Conservation (phyloP, 208 protist genomes). For the Balamuthia mandrillaris region DNA sequence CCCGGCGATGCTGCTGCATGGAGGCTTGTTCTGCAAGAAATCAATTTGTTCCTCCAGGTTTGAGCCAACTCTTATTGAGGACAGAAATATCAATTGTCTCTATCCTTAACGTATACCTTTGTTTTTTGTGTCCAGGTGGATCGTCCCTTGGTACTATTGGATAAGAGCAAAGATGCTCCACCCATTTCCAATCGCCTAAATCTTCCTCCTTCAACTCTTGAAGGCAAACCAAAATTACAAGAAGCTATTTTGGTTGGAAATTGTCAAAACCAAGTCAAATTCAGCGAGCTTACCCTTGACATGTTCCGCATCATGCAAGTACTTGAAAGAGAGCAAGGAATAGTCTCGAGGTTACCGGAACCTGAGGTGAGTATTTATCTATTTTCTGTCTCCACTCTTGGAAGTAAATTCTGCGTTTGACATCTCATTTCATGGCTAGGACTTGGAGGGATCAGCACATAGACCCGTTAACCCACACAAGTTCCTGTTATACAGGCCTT, state of each 20-base stretch:
- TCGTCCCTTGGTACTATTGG: background rate
- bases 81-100: background rate
- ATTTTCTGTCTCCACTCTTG: too few species aligned
- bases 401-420: too few species aligned
- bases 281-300: constrained; percentile 57
- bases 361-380: too few species aligned
- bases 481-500: background rate
- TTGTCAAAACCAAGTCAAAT: constrained; percentile 52
- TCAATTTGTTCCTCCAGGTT: constrained; percentile 52
- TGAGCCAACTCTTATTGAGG: background rate
- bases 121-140: background rate
- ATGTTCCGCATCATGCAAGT: constrained; percentile 46
- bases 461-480: background rate
- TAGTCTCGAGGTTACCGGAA: too few species aligned
- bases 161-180: background rate
- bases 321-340: constrained; percentile 36
- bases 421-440: too few species aligned
- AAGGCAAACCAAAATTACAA: constrained; percentile 18
- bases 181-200: background rate
- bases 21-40: constrained; percentile 56
- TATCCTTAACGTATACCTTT: background rate
- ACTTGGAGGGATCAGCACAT: background rate
- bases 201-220: background rate
- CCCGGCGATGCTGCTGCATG: constrained; percentile 49
- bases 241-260: constrained; percentile 56